Evolutionary conservation across 2,329 filamentous ascomycete genomes (phyloP), one percentile per base, ranked within the genome.

Genomic region (Aureobasidium sp.): DNA sequence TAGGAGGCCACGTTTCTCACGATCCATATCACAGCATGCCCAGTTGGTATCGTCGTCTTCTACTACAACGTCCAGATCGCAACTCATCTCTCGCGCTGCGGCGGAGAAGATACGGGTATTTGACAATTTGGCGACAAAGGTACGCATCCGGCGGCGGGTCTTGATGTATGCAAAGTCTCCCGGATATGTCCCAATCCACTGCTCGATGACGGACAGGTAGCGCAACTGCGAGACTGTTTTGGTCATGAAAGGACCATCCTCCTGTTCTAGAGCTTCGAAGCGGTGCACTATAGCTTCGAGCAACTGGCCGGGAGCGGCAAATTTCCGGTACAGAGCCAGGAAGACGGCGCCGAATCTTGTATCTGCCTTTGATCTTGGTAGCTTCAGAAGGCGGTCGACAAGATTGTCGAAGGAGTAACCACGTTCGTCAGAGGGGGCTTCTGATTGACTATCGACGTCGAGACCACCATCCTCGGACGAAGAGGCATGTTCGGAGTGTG

Each of bases 41-140:
- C 94, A 99, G 14, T 89, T 86, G 0, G 89, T 89, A 71, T 99
- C 93, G 69, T 97, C 94, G 70, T 97, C 92, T 69, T 96, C 89
- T 6, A 84, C 79, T 1, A 91, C 86, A 54, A 82, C 80, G 49
- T 92, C 88, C 17, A 97, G 78, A 68, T 89, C 86, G n/a, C 82
- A 81, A 22, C 85, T 83, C 76, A 99, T 94, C 70, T 97, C 91
- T 67, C 90, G 87, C 3, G 91, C 89, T 3, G 92, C 90, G 19
- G 90, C 86, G 22, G 89, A 85, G 73, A 95, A 96, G 56, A 95
- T 88, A 11, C 90, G 86, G 65, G 90, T 89, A 5, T 82, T 83
- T 24, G 89, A 83, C n/a, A 97, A 77, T 44, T 86, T 82, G 19
- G 79, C 76, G 39, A 96, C 87, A 69, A 99, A 94, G 27, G 85